phyloP scores from a whole-genome alignment of 2,329 filamentous ascomycete species.

The Pseudogymnoascus sp. region DNA sequence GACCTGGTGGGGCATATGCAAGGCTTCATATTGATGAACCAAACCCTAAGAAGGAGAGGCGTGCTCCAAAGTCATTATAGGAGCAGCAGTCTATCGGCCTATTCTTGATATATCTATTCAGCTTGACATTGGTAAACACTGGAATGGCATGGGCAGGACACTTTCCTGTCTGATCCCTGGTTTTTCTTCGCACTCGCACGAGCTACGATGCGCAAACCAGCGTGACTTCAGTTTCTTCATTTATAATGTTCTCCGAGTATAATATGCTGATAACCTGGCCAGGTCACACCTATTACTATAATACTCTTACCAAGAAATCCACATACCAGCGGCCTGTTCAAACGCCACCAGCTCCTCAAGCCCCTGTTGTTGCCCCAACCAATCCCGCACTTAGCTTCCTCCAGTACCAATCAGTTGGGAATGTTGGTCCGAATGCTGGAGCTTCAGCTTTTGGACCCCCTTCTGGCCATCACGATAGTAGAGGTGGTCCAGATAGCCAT shows the following conservation, averaged over 20 bases:
- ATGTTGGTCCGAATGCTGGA: conserved; percentile 33
- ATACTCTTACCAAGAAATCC: conserved; percentile 72
- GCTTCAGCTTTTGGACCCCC: conserved; percentile 25
- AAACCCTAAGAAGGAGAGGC: background rate
- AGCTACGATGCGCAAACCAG: background rate
- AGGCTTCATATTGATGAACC: background rate
- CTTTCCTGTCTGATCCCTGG: background rate
- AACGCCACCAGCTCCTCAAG: conserved; percentile 18
- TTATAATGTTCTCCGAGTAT: conserved; percentile 5
- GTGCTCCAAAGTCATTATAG: background rate
- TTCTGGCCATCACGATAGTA: conserved; percentile 21
- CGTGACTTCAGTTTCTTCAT: background rate
- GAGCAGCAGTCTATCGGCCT: background rate
- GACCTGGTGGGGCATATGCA: background rate
- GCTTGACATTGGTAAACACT: background rate
- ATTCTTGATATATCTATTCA: background rate
- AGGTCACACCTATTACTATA: conserved; percentile 86
- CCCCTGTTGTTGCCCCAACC: conserved; percentile 11
- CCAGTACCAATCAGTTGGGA: conserved; percentile 35
- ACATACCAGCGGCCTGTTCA: conserved; percentile 72
- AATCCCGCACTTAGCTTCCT: conserved; percentile 33
- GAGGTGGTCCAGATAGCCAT: conserved; percentile 37
- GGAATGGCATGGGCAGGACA: background rate
- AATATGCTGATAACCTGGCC: conserved; percentile 14
- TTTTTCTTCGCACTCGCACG: background rate